Evolutionary conservation across 176 grass and related monocot species (phyloP).

Genomic region (Chloris gayana): DNA sequence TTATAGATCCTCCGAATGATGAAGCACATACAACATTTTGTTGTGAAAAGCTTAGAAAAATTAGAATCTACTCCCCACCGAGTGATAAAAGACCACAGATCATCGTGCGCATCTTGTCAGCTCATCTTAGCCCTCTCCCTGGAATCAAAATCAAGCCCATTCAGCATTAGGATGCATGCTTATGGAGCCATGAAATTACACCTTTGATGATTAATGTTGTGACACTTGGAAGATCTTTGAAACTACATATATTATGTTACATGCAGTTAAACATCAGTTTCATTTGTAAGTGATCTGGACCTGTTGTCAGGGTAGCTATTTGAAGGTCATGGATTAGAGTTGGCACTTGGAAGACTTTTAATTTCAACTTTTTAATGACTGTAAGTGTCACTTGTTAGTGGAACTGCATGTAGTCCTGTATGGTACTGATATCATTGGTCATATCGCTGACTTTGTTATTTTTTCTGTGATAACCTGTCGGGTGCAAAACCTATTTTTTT

Average conservation of each 20-base stretch:
- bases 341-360: too few species aligned
- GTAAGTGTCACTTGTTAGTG: too few species aligned
- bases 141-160: slow-evolving; percentile 6
- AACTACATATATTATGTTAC: neutral
- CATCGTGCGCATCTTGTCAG: slow-evolving; percentile 13
- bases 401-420: too few species aligned
- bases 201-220: neutral
- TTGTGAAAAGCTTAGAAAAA: slow-evolving; percentile 37
- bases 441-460: too few species aligned
- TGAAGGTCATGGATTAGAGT: too few species aligned
- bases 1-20: neutral
- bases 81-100: slow-evolving; percentile 20
- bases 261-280: neutral
- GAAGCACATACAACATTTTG: neutral
- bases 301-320: too few species aligned
- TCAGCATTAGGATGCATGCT: neutral
- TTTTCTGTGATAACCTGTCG: too few species aligned
- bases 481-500: too few species aligned
- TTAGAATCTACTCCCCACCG: neutral
- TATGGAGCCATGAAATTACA: neutral
- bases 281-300: too few species aligned
- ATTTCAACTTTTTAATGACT: too few species aligned
- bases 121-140: slow-evolving; percentile 13
- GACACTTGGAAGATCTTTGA: too few species aligned
- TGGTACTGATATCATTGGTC: too few species aligned